Evolutionary conservation across 1,139 yeast species (phyloP).

Genomic region (Candida albicans): DNA sequence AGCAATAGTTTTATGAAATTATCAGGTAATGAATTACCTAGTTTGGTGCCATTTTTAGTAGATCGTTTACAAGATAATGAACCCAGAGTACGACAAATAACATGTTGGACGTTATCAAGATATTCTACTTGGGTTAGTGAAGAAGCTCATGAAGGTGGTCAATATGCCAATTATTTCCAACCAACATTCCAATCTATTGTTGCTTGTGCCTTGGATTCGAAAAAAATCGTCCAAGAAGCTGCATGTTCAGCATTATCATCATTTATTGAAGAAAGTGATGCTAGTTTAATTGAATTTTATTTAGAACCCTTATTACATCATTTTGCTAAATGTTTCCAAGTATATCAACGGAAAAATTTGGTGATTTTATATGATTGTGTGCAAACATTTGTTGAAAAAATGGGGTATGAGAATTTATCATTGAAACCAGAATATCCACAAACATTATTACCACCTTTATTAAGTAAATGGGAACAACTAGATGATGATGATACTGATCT

Average conservation of each 20-base stretch:
- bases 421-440: conserved; percentile 58
- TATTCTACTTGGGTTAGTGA: conserved; percentile 79
- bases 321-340: conserved; percentile 69
- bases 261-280: conserved; percentile 75
- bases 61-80: conserved; percentile 74
- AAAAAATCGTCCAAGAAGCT: conserved; percentile 92
- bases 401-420: conserved; percentile 56
- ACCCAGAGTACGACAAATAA: conserved; percentile 85
- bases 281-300: conserved; percentile 55
- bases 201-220: conserved; percentile 71
- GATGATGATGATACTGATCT: conserved; percentile 77
- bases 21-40: conserved; percentile 72
- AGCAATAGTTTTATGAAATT: conserved; percentile 82
- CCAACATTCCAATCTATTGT: conserved; percentile 81
- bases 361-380: conserved; percentile 85
- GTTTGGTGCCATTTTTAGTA: conserved; percentile 80
- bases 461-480: conserved; percentile 73
- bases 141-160: conserved; percentile 61
- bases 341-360: conserved; percentile 80
- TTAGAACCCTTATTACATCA: conserved; percentile 60
- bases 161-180: conserved; percentile 64
- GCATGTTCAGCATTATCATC: conserved; percentile 87
- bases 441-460: conserved; percentile 73
- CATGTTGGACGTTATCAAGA: conserved; percentile 94
- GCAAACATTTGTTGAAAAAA: conserved; percentile 84